Evolutionary conservation across 139 green algal genomes (phyloP).

Genomic region (Chlorella vulgaris): DNA sequence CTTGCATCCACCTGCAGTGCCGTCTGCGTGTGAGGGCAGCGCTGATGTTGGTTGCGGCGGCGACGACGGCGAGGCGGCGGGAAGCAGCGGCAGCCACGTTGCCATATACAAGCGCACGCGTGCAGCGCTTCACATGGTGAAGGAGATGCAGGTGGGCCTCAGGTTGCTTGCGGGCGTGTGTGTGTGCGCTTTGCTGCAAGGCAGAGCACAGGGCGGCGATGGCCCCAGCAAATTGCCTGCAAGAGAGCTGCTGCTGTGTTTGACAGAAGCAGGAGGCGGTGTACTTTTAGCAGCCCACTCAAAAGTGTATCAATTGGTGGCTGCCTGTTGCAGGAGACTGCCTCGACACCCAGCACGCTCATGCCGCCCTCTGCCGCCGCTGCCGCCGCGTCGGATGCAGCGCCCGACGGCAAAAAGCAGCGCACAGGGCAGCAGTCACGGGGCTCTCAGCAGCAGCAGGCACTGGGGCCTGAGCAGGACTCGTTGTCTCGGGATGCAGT

Average conservation of each 20-base stretch:
- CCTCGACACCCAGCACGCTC: conserved; percentile 50
- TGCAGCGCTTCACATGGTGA: conserved; percentile 51
- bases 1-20: too few species aligned
- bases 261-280: too few species aligned
- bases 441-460: background rate
- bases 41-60: background rate
- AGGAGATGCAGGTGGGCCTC: conserved; percentile 25
- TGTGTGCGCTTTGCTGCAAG: background rate
- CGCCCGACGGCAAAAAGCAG: conserved; percentile 21
- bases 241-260: too few species aligned
- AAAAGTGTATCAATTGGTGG: too few species aligned
- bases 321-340: conserved; percentile 26
- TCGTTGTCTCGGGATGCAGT: background rate
- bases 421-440: background rate
- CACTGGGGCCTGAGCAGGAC: background rate
- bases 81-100: conserved; percentile 1
- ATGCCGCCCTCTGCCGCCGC: conserved; percentile 23
- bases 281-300: background rate
- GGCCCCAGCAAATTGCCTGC: background rate
- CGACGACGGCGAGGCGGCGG: too few species aligned
- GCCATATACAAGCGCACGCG: conserved; percentile 43
- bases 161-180: background rate
- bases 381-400: conserved; percentile 4
- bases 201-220: background rate
- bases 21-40: background rate